Percentiles rank a stretch among this genome's conserved stretches.
phyloP scores from a whole-genome alignment of 805 yeast genomes.

The Myxozyma neotropica region DNA sequence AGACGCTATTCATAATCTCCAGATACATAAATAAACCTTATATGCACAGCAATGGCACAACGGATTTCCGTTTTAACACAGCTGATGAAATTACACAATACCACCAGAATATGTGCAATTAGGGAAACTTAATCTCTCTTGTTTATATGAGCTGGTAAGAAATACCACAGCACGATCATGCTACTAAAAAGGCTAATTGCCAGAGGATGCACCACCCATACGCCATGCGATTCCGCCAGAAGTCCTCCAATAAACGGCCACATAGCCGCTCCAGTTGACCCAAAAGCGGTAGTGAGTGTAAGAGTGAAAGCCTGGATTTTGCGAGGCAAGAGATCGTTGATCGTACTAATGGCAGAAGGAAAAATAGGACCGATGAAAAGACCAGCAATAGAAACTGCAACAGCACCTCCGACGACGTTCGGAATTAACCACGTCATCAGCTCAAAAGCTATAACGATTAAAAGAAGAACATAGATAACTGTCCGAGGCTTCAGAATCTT shows the following conservation, averaged over 20 bases:
- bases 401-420: slow-evolving; percentile 49
- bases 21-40: no score
- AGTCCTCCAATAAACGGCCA: slow-evolving; percentile 66
- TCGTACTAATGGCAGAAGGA: slow-evolving; percentile 68
- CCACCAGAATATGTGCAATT: no score
- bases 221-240: slow-evolving; percentile 41
- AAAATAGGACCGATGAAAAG: slow-evolving; percentile 67
- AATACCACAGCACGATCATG: slow-evolving; percentile 35
- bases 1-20: no score
- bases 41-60: no score
- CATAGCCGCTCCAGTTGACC: slow-evolving; percentile 80
- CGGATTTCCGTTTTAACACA: no score
- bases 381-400: slow-evolving; percentile 54
- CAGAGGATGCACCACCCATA: slow-evolving; percentile 36
- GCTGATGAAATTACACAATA: no score
- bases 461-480: slow-evolving; percentile 47
- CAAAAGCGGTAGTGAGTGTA: slow-evolving; percentile 73
- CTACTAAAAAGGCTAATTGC: slow-evolving; percentile 31
- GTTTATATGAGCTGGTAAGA: slow-evolving; percentile 7
- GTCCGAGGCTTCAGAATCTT: slow-evolving; percentile 24
- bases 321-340: slow-evolving; percentile 62
- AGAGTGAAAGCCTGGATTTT: slow-evolving; percentile 63
- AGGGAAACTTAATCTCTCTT: slow-evolving; percentile 13
- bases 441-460: slow-evolving; percentile 45
- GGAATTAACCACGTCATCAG: slow-evolving; percentile 54